These are phyloP conservation scores for Heliamphora ciliata DNA, from an alignment of 179 eudicot genomes.

Conservation along the genomic window DNA sequence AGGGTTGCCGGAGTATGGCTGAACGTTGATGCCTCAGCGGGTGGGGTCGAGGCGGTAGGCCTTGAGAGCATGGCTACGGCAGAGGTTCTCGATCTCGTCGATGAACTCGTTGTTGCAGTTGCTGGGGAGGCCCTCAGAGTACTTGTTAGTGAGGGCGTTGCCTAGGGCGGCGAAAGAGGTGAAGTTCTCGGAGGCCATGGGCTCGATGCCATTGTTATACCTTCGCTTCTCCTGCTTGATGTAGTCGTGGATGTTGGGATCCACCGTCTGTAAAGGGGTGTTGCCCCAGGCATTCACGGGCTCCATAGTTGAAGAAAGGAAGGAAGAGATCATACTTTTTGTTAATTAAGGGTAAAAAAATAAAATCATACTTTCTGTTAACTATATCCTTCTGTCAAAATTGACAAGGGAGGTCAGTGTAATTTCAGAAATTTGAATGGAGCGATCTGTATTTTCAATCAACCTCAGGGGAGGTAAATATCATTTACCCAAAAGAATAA, in stretches of 20 bases:
- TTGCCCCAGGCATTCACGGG: constrained; percentile 73
- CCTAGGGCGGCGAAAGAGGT: constrained; percentile 91
- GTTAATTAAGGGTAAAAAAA: too few species aligned
- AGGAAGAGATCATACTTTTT: not conserved
- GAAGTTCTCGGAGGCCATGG: constrained; percentile 94
- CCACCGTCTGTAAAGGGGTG: constrained; percentile 43
- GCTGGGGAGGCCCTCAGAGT: constrained; percentile 94
- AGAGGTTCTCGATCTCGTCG: constrained; percentile 73
- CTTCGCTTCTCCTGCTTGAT: constrained; percentile 83
- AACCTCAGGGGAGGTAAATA: too few species aligned
- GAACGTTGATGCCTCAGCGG: constrained; percentile 86
- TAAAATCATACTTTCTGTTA: too few species aligned
- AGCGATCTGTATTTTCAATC: too few species aligned
- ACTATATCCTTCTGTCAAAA: too few species aligned
- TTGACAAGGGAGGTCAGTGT: too few species aligned
- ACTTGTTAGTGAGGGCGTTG: constrained; percentile 73
- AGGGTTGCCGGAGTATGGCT: constrained; percentile 73
- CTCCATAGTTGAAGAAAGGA: constrained; percentile 40
- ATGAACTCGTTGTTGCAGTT: constrained; percentile 77
- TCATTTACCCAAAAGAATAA: too few species aligned
- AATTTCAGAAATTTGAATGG: too few species aligned
- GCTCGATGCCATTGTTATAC: constrained; percentile 73
- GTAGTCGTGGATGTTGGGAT: constrained; percentile 74
- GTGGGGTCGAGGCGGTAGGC: constrained; percentile 55
- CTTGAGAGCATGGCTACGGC: constrained; percentile 55